Percentiles rank a stretch among this genome's conserved stretches.
phyloP scores from a whole-genome alignment of 345 rosid species.

The Noccaea bulbosa region DNA sequence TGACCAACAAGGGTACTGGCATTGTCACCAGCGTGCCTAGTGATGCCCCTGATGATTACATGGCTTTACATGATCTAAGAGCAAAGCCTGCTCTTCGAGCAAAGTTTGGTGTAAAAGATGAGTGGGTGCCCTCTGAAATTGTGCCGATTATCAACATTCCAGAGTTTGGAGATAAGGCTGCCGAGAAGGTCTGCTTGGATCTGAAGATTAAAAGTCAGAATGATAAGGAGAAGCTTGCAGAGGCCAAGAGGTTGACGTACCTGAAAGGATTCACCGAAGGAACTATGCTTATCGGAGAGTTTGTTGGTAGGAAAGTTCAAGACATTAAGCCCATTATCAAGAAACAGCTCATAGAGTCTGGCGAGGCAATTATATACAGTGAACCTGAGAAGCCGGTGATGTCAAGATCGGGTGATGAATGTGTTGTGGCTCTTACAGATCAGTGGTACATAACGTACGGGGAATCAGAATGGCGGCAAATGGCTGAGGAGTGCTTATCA shows the following conservation, averaged over 20 bases:
- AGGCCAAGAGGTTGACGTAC: constrained; percentile 88
- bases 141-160: constrained; percentile 83
- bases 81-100: constrained; percentile 79
- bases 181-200: constrained; percentile 80
- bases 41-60: constrained; percentile 95
- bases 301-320: constrained; percentile 73
- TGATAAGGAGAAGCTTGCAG: constrained; percentile 89
- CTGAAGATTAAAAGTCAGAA: constrained; percentile 90
- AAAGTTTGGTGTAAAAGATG: constrained; percentile 81
- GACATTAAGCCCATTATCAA: constrained; percentile 80
- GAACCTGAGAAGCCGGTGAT: constrained; percentile 95
- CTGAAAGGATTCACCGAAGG: constrained; percentile 91
- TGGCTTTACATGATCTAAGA: constrained; percentile 78
- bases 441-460: constrained; percentile 97
- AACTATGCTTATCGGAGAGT: constrained; percentile 76
- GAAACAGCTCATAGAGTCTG: constrained; percentile 68
- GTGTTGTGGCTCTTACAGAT: constrained; percentile 97
- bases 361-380: constrained; percentile 76
- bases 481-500: constrained; percentile 81
- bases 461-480: constrained; percentile 75
- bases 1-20: constrained; percentile 95
- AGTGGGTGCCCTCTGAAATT: constrained; percentile 86
- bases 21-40: constrained; percentile 97
- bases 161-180: constrained; percentile 85
- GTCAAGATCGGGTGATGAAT: constrained; percentile 98